phyloP scores from a whole-genome alignment of 768 basidiomycete genomes.

The Cantharellus anzutake region DNA sequence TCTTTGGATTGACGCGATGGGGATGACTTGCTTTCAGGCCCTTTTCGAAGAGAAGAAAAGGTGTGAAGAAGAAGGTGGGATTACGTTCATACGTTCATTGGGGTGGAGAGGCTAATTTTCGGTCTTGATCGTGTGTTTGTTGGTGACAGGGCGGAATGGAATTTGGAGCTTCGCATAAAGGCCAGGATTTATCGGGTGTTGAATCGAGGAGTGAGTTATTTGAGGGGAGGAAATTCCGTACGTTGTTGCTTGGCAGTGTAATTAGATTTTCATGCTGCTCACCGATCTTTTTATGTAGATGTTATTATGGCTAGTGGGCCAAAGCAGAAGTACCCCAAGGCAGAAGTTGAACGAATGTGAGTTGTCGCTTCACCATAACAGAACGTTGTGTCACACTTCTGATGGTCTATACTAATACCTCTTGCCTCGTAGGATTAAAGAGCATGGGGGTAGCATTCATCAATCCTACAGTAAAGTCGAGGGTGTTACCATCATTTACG shows the following conservation, averaged over 20 bases:
- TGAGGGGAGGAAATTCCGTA: slow-evolving; percentile 61
- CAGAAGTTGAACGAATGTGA: slow-evolving; percentile 9
- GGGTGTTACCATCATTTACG: slow-evolving; percentile 36
- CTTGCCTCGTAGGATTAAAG: slow-evolving; percentile 33
- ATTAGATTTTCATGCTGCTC: not conserved
- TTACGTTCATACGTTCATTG: no score
- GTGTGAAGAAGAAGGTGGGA: no score
- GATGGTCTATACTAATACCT: not conserved
- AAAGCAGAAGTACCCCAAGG: slow-evolving; percentile 8
- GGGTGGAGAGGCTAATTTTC: no score
- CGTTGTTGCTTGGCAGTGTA: slow-evolving; percentile 14
- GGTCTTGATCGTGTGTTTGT: no score
- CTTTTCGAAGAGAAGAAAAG: no score
- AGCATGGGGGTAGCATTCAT: slow-evolving; percentile 45
- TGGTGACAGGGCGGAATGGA: no score
- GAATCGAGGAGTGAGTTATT: slow-evolving; percentile 47
- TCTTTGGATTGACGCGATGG: no score
- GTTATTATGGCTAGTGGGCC: not conserved
- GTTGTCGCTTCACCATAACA: not conserved
- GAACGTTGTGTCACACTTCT: not conserved
- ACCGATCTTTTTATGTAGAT: slow-evolving; percentile 3
- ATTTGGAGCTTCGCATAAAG: slow-evolving; percentile 24
- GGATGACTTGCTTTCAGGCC: no score
- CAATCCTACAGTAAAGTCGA: slow-evolving; percentile 18
- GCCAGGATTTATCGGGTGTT: slow-evolving; percentile 41